Evolutionary conservation across 345 rosid species (phyloP).

Genomic region (Acer negundo): DNA sequence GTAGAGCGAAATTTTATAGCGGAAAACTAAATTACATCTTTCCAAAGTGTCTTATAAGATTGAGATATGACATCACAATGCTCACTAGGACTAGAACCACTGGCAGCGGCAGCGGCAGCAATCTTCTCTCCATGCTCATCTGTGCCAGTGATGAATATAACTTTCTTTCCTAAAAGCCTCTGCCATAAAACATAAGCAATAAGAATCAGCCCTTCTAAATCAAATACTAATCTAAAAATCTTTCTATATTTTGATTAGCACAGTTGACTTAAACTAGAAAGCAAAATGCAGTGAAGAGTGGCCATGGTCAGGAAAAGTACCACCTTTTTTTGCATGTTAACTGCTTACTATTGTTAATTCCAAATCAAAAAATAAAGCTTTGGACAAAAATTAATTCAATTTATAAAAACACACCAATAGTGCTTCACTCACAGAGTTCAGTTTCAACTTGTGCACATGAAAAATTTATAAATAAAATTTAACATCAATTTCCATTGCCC

Average conservation of each 20-base stretch:
- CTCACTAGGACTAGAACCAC: slow-evolving; percentile 68
- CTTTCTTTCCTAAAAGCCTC: slow-evolving; percentile 87
- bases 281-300: not conserved
- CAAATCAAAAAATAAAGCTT: not conserved
- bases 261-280: not conserved
- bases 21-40: slow-evolving; percentile 46
- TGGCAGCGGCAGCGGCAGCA: slow-evolving; percentile 71
- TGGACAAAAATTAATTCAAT: not conserved
- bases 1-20: not conserved
- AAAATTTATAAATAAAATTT: not conserved
- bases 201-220: slow-evolving; percentile 9
- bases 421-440: not conserved
- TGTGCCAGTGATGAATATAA: slow-evolving; percentile 83
- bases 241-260: not conserved
- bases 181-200: slow-evolving; percentile 40
- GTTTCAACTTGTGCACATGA: not conserved
- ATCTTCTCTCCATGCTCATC: slow-evolving; percentile 99
- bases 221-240: not conserved
- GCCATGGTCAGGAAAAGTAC: not conserved
- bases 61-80: slow-evolving; percentile 88
- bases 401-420: not conserved
- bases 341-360: slow-evolving; percentile 3
- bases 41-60: slow-evolving; percentile 76
- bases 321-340: not conserved
- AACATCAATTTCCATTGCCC: too few relatives aligned